Base-by-base conservation (phyloP, 768 basidiomycete species). In the Albatrellus ellisii region DNA sequence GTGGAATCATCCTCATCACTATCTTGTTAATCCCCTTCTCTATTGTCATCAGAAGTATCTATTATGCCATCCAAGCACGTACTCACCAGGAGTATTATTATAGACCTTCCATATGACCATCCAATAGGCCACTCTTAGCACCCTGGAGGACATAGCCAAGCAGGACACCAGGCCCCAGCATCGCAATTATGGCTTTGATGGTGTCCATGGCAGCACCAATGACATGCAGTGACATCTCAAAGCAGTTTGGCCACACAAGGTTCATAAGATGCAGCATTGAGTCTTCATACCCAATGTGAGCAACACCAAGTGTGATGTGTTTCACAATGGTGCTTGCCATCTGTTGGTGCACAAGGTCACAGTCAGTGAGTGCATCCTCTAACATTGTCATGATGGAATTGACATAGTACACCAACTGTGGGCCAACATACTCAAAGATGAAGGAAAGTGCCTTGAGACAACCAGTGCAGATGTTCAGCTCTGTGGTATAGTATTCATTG, bases 171-270 rank as follows among this genome's bases (percentile, higher is more conserved):
- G 94, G 90, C 2, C 95, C 95, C 33, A 98, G 68, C 7, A 90
- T 90, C 31, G 98, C 84, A 17, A 92, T 73, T 91, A 97, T 97
- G 1, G 88, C 87, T 61, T 98, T 95, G 53, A 99, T 72, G 0
- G 95, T 94, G 37, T 98, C 95, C 87, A 95, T 92, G 34, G 98
- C 87, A 5, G 91, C 87, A 24, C 89, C 90, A 48, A 97, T 97
- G 46, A 99, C 92, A 62, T 99, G 95, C 4, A 95, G 95, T 10
- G 84, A 88, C 1, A 91, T 94, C 66, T 97, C 94, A 59, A 97
- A 97, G 61, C 91, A 92, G 58, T 98, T 98, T 1, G 95, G 95
- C 92, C 92, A 98, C 11, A 97, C 86, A 21, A 99, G 74, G 59
- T 99, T 99, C 81, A 98, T 87, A 39, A 98, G 63, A 55, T 99